A percentile compares a stretch with the other conserved stretches of the same genome.
phyloP scores from a whole-genome alignment of 2,329 filamentous ascomycete genomes.

The Didymella arachidicola region DNA sequence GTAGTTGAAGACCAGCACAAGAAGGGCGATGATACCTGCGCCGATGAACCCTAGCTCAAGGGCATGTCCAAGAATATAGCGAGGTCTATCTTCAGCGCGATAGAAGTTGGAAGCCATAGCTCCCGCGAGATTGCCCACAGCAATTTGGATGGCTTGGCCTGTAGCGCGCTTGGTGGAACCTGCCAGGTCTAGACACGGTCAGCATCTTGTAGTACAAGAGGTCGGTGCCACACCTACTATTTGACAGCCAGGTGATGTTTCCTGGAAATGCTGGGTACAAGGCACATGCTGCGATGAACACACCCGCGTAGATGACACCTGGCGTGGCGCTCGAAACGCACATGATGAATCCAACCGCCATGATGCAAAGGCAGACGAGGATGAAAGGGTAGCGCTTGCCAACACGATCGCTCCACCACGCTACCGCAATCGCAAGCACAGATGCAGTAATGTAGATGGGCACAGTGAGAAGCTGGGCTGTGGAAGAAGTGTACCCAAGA shows the following conservation, averaged over 20 bases:
- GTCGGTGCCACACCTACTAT: conserved; percentile 47
- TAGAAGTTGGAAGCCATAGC: conserved; percentile 79
- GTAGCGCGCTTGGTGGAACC: conserved; percentile 62
- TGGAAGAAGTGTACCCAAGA: conserved; percentile 51
- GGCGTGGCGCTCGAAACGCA: conserved; percentile 44
- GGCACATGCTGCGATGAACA: conserved; percentile 49
- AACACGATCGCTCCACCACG: conserved; percentile 41
- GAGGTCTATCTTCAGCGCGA: conserved; percentile 58
- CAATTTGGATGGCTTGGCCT: conserved; percentile 59
- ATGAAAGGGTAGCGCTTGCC: conserved; percentile 49
- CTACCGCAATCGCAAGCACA: conserved; percentile 44
- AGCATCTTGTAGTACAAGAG: conserved; percentile 3
- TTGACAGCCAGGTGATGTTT: conserved; percentile 61
- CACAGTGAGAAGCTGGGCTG: conserved; percentile 54
- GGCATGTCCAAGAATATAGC: conserved; percentile 60
- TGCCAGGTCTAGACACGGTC: conserved; percentile 56
- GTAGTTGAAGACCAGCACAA: conserved; percentile 61
- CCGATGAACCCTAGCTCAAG: conserved; percentile 61
- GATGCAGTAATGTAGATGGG: conserved; percentile 54
- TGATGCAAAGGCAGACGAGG: conserved; percentile 42
- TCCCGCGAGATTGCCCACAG: conserved; percentile 56
- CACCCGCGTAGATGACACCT: conserved; percentile 49
- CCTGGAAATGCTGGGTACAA: conserved; percentile 51
- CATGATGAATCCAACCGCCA: conserved; percentile 50
- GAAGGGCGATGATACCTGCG: conserved; percentile 56